Evolutionary conservation across 2,329 filamentous ascomycete genomes (phyloP), one percentile per base, ranked within the genome.

Genomic region (Pezicula carpinea): DNA sequence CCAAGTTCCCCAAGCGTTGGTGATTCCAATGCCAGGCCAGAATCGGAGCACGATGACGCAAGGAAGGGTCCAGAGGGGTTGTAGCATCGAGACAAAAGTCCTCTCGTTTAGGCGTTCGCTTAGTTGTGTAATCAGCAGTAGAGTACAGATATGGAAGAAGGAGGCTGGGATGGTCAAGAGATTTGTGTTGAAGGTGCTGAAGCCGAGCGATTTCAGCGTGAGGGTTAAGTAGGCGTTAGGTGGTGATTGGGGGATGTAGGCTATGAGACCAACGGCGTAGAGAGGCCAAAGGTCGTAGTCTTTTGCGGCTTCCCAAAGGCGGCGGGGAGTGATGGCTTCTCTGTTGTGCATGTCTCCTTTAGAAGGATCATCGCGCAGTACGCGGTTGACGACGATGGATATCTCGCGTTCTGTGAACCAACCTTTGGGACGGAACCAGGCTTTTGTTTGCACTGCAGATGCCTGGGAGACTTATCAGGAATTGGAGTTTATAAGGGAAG

Each of bases 321-420:
- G 63, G 39, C 59, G 67, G 11, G 66, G 69, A 0, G 74, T 77
- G 29, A 83, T 73, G 0, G 74, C 72, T 58, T 82, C 67, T 5
- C 79, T 72, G 55, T 82, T 82, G 60, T 82, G 76, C 76, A 83
- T 81, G 43, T 73, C 71, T 23, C 69, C 72, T 71, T 76, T 43
- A 61, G 67, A 57, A 18, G 59, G 59, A 44, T 79, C 77, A 44
- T 82, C 77, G 3, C 77, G 71, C 19, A 67, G 53, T 19, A 83
- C 70, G 19, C 76, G 74, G 56, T 84, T 85, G 5, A 84, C 80
- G 65, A 86, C 77, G 49, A 85, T 84, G 54, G 80, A 80, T 58
- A 82, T 79, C 60, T 87, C 82, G 15, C 66, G 73, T 45, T 83
- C 79, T 5, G 65, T 75, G 61, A 85, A 83, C 75, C 82, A 83